These are phyloP conservation scores for Medicago lupulina DNA, from an alignment of 306 rosid genomes.

Conservation along the genomic window DNA sequence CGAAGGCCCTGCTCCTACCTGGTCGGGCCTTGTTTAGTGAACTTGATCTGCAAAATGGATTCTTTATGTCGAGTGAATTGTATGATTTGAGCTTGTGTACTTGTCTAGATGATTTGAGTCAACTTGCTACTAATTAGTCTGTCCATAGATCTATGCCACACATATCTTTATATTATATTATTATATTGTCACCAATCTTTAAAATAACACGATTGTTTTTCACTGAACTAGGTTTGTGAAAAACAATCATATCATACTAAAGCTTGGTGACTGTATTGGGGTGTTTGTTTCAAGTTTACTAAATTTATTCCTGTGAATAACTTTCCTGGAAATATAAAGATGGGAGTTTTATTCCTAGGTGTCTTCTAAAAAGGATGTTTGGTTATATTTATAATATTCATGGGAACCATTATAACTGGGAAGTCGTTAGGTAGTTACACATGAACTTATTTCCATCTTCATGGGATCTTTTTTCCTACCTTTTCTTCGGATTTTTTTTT, in stretches of 20 bases:
- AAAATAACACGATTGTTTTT: slow-evolving; percentile 5
- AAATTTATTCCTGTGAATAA: no score
- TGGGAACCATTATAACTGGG: no score
- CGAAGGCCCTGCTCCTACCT: slow-evolving; percentile 33
- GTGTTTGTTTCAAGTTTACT: no score
- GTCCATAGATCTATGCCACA: slow-evolving; percentile 25
- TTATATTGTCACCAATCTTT: slow-evolving; percentile 6
- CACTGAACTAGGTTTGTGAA: neutral
- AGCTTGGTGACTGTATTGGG: neutral
- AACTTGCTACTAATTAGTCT: slow-evolving; percentile 19
- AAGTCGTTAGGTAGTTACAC: no score
- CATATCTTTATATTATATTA: slow-evolving; percentile 3
- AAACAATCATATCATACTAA: neutral
- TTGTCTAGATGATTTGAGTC: slow-evolving; percentile 22
- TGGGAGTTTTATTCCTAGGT: no score
- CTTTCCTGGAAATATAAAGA: no score
- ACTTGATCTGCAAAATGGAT: slow-evolving; percentile 19
- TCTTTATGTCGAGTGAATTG: neutral
- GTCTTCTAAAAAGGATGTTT: no score
- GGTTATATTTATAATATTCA: no score
- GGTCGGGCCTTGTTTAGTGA: slow-evolving; percentile 33
- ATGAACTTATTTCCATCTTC: no score
- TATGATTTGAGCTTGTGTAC: slow-evolving; percentile 24
- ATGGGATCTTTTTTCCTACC: no score
- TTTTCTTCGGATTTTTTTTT: no score